These are phyloP conservation scores for cucumber (Cucumis sativus) DNA, from an alignment of 306 rosid genomes.

Conservation along the genomic window DNA sequence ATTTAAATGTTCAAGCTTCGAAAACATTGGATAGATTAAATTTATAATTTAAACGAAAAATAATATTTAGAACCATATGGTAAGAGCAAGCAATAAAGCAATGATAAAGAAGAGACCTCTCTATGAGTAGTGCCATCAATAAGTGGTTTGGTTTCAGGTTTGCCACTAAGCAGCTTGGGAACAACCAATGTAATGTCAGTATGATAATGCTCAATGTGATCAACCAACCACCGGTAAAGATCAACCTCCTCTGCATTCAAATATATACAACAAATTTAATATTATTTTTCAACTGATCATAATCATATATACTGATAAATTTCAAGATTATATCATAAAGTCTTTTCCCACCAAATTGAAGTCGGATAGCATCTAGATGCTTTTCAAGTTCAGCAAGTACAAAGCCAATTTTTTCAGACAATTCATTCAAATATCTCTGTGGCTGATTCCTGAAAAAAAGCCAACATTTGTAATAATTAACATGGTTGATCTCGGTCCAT, in stretches of 20 bases:
- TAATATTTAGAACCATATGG: too few relatives aligned
- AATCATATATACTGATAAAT: not conserved
- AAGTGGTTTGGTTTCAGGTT: conserved; percentile 14
- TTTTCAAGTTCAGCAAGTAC: not conserved
- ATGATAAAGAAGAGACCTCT: conserved; percentile 4
- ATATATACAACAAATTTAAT: not conserved
- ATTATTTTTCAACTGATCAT: not conserved
- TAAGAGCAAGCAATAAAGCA: too few relatives aligned
- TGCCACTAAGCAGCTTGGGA: not conserved
- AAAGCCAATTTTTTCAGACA: not conserved
- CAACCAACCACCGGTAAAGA: not conserved
- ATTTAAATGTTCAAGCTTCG: too few relatives aligned
- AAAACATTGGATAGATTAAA: too few relatives aligned
- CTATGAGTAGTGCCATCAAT: conserved; percentile 36
- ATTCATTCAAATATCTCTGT: not conserved
- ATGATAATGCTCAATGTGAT: not conserved
- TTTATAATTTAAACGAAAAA: too few relatives aligned
- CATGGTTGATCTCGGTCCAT: too few relatives aligned
- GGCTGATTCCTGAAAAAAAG: not conserved
- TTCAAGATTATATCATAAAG: not conserved
- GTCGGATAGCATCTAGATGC: not conserved
- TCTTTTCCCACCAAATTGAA: not conserved
- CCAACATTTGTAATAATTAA: not conserved
- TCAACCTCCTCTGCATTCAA: not conserved
- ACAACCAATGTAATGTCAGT: not conserved